Evolutionary conservation across 192 early-diverging fungal species (phyloP).

Genomic region (Phycomyces blakesleeanus): DNA sequence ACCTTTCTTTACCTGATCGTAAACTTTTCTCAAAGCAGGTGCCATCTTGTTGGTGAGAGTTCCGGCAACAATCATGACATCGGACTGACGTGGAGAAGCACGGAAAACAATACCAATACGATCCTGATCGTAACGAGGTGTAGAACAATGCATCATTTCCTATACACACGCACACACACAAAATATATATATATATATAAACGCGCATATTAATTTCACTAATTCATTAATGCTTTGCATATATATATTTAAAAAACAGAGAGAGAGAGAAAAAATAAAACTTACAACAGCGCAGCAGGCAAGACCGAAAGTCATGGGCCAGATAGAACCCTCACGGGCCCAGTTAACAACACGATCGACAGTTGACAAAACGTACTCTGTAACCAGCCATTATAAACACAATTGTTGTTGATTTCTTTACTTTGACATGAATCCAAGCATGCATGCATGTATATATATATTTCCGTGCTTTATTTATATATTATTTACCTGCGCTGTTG

Average conservation of each 20-base stretch:
- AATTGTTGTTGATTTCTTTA: too few species aligned
- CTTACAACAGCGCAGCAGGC: constrained; percentile 85
- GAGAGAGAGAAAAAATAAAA: too few species aligned
- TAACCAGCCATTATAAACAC: neutral
- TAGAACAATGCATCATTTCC: constrained; percentile 99
- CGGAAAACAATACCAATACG: constrained; percentile 96
- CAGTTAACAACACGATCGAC: constrained; percentile 92
- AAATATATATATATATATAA: constrained; percentile 3
- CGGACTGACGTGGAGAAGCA: constrained; percentile 94
- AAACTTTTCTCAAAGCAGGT: constrained; percentile 67
- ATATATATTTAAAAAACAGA: too few species aligned
- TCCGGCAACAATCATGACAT: constrained; percentile 99
- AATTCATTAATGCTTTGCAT: neutral
- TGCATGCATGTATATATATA: neutral
- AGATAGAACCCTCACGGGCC: constrained; percentile 88
- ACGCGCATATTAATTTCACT: neutral
- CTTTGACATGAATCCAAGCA: too few species aligned
- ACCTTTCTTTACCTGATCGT: constrained; percentile 48
- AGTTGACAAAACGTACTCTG: constrained; percentile 83
- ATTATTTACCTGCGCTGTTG: constrained; percentile 34
- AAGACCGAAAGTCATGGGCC: constrained; percentile 85
- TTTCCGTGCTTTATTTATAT: neutral
- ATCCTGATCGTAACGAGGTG: constrained; percentile 96
- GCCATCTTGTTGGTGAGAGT: constrained; percentile 99
- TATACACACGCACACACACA: constrained; percentile 26